Base-by-base conservation (phyloP, 345 rosid species). In the Cochlearia excelsa region DNA sequence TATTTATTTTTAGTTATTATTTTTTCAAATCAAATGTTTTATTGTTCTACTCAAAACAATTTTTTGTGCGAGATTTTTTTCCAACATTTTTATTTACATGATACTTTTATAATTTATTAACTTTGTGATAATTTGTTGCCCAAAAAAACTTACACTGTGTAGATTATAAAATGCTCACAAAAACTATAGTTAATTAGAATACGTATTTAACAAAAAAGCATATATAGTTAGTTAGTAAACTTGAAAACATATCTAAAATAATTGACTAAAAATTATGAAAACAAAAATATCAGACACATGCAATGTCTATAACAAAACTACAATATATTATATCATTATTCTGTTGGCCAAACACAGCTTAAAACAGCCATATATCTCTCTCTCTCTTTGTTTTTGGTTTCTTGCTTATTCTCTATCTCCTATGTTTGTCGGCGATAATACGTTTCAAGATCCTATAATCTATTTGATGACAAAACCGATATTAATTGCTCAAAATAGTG, bases 351-450 rank as follows among this genome's bases (percentile, higher is more conserved):
- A 37, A 7, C 39, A 66, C 71, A 66, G 50, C 33, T 51, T 52
- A 59, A 67, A 67, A 51, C 72, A 67, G 54, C 72, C 41, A 48
- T 40, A 29, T 6, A 23, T 46, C 10, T 46, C 54, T 47, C 5
- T 1, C 7, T 34, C 37, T 3, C 37, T 44, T 59, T 37, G 62
- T 9, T 35, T 48, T 33, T 6, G 37, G 37, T 48, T 47, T 37
- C 37, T 29, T 37, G 2, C 62, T 57, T 16, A 57, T 27, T 46
- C 47, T 65, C 46, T 37, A 4, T 54, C 53, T 45, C 60, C 0
- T 28, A 49, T 23, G 7, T 67, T 67, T 67, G 72, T 67, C 59
- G 71, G 72, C 72, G 54, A 16, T 68, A 52, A 59, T 59, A 52
- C 49, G 60, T 47, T 59, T 59, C 45, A 28, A 67, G 31, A 43